phyloP scores from a whole-genome alignment of 129 eudicot species.

The Tanacetum coccineum region DNA sequence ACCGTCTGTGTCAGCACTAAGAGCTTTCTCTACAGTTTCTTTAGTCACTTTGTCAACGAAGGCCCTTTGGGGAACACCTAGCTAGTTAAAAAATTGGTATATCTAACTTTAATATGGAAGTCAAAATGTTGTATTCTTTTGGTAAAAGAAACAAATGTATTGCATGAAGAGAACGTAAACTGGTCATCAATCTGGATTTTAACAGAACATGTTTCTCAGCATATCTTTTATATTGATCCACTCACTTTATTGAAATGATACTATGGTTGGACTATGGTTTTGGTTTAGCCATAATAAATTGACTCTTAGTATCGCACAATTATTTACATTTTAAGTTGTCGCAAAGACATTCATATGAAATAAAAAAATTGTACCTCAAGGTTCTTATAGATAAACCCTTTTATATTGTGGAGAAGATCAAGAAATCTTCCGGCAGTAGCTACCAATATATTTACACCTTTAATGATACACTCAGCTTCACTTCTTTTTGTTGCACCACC shows the following conservation, averaged over 20 bases:
- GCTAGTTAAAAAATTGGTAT: too few species aligned
- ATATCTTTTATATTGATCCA: too few species aligned
- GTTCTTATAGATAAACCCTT: slow-evolving; percentile 75
- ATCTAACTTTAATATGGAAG: too few species aligned
- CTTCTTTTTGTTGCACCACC: slow-evolving; percentile 71
- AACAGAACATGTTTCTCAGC: too few species aligned
- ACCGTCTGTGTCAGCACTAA: slow-evolving; percentile 73
- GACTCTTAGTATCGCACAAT: too few species aligned
- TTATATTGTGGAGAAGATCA: slow-evolving; percentile 81
- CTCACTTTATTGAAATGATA: too few species aligned
- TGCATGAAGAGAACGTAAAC: too few species aligned
- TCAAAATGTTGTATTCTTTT: too few species aligned
- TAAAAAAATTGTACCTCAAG: slow-evolving; percentile 43
- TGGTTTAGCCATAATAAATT: too few species aligned
- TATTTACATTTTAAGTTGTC: background rate
- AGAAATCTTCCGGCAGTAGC: slow-evolving; percentile 94
- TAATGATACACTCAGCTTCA: slow-evolving; percentile 78
- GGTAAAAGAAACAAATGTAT: too few species aligned
- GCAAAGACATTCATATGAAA: background rate
- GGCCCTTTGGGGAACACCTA: slow-evolving; percentile 71
- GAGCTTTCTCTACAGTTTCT: slow-evolving; percentile 91
- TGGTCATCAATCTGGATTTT: too few species aligned
- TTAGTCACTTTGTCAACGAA: slow-evolving; percentile 73
- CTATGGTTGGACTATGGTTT: too few species aligned
- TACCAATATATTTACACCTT: slow-evolving; percentile 84